Base-by-base conservation (phyloP, 257 asterid genomes). In the Osmanthus fragrans region DNA sequence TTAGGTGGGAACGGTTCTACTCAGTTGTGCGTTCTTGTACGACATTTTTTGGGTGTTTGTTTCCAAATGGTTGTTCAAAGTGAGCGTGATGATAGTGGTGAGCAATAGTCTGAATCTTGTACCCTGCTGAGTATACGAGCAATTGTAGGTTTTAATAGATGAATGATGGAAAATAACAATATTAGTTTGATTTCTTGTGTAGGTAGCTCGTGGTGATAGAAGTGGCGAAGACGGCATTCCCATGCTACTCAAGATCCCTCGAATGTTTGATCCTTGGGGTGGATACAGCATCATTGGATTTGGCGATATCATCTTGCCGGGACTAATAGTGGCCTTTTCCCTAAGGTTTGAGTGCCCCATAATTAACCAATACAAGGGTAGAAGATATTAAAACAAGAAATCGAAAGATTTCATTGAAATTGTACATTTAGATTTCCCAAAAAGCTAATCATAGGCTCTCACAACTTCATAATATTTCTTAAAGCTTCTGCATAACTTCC, bases 41-140 rank as follows among this genome's bases (percentile, higher is more conserved):
- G 99, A 96, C 84, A 94, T 96, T 15, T 92, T 93, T 76, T 96
- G 99, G 99, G 99, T 96, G 79, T 96, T 96, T 70, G 79, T 92
- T 84, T 90, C 99, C 72, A 90, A 96, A 80, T 79, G 83, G 93
- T 87, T 88, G 97, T 96, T 96, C 90, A 87, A 93, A 23, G 88
- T 93, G 91, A 96, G 99, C 47, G 97, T 96, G 70, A 96, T 96
- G 99, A 96, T 96, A 82, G 99, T 96, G 94, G 99, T 96, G 77
- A 82, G 92, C 71, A 71, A 47, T 66, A 27, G 7, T 67, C 60
- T 5, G 47, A 11, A 49, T 63, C 64, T 75, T 29, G 32, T 51
- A 64, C 45, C 42, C 71, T 30, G 32, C 73, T 27, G 23, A 12
- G 4, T 18, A 12, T 73, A 68, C 0, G 36, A 40, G 49, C 1